A percentile compares a stretch with the other conserved stretches of the same genome.
phyloP scores from a whole-genome alignment of 2,329 filamentous ascomycete species.

The Phoma sp. region DNA sequence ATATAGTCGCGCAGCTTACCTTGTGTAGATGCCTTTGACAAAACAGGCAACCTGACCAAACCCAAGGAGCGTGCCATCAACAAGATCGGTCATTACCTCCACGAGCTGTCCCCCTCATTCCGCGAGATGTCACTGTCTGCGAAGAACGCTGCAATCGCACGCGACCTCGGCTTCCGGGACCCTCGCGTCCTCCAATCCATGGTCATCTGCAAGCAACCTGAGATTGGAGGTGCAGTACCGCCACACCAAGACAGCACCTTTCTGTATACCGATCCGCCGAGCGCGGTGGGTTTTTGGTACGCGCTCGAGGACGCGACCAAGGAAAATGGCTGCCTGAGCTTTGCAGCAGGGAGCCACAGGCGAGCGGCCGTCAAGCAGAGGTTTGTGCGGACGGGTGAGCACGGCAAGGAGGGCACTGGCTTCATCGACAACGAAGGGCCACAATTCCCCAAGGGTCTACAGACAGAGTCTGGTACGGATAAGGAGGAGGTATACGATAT shows the following conservation, averaged over 20 bases:
- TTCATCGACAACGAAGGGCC: constrained; percentile 70
- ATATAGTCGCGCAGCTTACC: background rate
- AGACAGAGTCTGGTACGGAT: constrained; percentile 52
- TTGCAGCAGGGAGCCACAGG: constrained; percentile 81
- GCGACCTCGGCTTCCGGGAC: constrained; percentile 75
- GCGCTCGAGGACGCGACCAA: constrained; percentile 89
- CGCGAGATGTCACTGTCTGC: constrained; percentile 61
- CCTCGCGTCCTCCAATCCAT: constrained; percentile 88
- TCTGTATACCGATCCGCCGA: constrained; percentile 86
- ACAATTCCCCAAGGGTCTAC: constrained; percentile 62
- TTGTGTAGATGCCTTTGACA: constrained; percentile 74
- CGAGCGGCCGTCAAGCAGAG: constrained; percentile 74
- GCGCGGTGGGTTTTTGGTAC: constrained; percentile 96
- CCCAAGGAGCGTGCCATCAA: constrained; percentile 89
- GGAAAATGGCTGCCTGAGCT: constrained; percentile 88
- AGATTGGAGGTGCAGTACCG: constrained; percentile 90
- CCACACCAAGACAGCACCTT: constrained; percentile 94
- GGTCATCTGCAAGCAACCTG: constrained; percentile 98
- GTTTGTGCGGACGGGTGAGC: constrained; percentile 70
- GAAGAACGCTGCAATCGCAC: constrained; percentile 70
- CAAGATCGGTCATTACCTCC: constrained; percentile 62
- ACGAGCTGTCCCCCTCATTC: constrained; percentile 56
- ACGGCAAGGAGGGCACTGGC: constrained; percentile 49
- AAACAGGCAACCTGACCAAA: constrained; percentile 70
- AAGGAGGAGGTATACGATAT: constrained; percentile 70